Percentiles rank a stretch among this genome's conserved stretches.
phyloP scores from a whole-genome alignment of 202 grass and related monocot species.

The Carex arenaria region DNA sequence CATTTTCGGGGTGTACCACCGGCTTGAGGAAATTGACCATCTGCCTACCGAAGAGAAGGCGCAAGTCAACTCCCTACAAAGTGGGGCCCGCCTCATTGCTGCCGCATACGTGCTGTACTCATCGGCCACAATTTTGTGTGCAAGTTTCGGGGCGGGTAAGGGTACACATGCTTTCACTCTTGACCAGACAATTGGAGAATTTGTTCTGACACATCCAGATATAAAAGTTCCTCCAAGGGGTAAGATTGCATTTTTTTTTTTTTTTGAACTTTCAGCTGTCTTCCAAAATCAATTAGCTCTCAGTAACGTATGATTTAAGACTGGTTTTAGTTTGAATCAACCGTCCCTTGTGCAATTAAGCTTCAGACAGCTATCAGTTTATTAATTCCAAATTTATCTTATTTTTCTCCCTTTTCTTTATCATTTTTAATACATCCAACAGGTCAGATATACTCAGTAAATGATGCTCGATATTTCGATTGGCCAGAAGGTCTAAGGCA shows the following conservation, averaged over 20 bases:
- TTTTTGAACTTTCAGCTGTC: neutral
- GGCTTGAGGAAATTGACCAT: conserved; percentile 69
- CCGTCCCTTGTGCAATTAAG: neutral
- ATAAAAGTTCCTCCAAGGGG: conserved; percentile 77
- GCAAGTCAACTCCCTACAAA: conserved; percentile 76
- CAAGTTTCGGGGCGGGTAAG: conserved; percentile 56
- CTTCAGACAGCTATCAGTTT: neutral
- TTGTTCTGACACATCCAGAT: conserved; percentile 81
- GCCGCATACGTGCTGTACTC: conserved; percentile 92
- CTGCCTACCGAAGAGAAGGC: conserved; percentile 67
- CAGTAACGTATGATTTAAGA: neutral
- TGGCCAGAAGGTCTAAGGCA: conserved; percentile 81
- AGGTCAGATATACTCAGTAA: conserved; percentile 97
- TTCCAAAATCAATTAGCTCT: neutral
- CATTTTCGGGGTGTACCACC: conserved; percentile 81
- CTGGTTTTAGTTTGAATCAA: neutral
- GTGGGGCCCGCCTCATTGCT: conserved; percentile 48
- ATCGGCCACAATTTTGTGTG: conserved; percentile 78
- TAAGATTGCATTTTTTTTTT: conserved; percentile 23
- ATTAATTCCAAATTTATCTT: neutral
- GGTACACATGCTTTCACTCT: conserved; percentile 82
- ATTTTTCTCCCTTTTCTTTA: neutral
- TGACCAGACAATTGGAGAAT: conserved; percentile 72
- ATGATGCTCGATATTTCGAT: conserved; percentile 88
- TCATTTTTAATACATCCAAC: conserved; percentile 27